phyloP scores from a whole-genome alignment of 371 early-diverging fungal species.

The Mortierella sp. region DNA sequence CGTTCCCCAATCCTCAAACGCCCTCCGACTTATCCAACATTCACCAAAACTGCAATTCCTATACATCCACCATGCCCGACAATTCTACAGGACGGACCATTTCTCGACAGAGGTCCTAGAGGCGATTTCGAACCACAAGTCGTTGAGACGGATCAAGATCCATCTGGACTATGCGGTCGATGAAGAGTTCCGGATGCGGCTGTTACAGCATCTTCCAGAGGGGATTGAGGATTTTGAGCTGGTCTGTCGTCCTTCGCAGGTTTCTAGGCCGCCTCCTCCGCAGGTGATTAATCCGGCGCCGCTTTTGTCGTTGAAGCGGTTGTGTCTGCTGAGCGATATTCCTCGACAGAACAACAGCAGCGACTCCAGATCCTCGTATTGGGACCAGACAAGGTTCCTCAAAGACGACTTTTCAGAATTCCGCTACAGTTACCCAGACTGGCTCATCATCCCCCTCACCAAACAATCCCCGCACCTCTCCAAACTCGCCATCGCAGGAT shows the following conservation, averaged over 20 bases:
- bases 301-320: not conserved
- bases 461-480: not conserved
- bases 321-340: not conserved
- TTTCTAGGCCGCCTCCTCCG: not conserved
- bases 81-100: not conserved
- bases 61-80: not conserved
- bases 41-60: not conserved
- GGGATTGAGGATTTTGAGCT: not conserved
- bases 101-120: not conserved
- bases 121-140: not conserved
- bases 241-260: not conserved
- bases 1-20: not conserved
- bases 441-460: not conserved
- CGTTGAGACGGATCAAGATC: not conserved
- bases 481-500: not conserved
- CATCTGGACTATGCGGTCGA: slow-evolving; percentile 1
- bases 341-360: not conserved
- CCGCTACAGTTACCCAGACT: not conserved
- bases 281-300: not conserved
- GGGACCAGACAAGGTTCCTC: not conserved
- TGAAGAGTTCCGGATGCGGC: not conserved
- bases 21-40: not conserved
- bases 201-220: not conserved
- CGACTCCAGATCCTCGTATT: not conserved
- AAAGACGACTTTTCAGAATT: not conserved